Evolutionary conservation across 2,329 filamentous ascomycete species (phyloP).

Genomic region (Aureobasidium sp.): DNA sequence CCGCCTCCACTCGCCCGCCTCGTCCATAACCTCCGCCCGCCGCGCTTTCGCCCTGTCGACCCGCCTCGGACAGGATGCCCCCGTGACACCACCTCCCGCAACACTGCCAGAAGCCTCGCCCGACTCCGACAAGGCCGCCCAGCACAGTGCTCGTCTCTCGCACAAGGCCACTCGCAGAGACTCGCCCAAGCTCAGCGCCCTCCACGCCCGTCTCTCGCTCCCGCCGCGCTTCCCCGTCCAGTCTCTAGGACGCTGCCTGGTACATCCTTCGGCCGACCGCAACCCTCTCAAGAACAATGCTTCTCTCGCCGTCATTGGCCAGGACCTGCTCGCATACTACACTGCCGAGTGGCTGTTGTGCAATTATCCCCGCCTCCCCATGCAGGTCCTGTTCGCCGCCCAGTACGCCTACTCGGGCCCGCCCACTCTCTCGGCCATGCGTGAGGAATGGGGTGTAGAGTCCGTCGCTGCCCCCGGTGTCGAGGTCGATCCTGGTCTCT

Average conservation of each 20-base stretch:
- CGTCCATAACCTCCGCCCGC: neutral
- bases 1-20: neutral
- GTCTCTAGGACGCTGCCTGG: slow-evolving; percentile 75
- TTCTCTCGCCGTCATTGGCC: slow-evolving; percentile 70
- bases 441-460: slow-evolving; percentile 86
- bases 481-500: slow-evolving; percentile 82
- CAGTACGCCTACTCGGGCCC: slow-evolving; percentile 76
- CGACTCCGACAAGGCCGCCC: neutral
- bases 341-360: slow-evolving; percentile 79
- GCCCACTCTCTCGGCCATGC: slow-evolving; percentile 62
- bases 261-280: slow-evolving; percentile 75
- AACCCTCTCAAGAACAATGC: slow-evolving; percentile 80
- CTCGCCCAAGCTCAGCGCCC: slow-evolving; percentile 84
- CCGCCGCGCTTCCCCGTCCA: slow-evolving; percentile 73
- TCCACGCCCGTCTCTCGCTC: slow-evolving; percentile 81
- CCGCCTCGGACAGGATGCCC: neutral
- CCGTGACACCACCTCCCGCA: neutral
- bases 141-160: neutral
- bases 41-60: neutral
- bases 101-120: neutral
- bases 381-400: slow-evolving; percentile 76
- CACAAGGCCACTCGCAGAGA: slow-evolving; percentile 24
- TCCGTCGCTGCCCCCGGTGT: slow-evolving; percentile 73
- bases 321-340: slow-evolving; percentile 79
- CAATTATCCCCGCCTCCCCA: slow-evolving; percentile 83